Percentiles rank a stretch among this genome's conserved stretches.
phyloP scores from a whole-genome alignment of 106 monocot genomes.

The Apostasia ramifera region DNA sequence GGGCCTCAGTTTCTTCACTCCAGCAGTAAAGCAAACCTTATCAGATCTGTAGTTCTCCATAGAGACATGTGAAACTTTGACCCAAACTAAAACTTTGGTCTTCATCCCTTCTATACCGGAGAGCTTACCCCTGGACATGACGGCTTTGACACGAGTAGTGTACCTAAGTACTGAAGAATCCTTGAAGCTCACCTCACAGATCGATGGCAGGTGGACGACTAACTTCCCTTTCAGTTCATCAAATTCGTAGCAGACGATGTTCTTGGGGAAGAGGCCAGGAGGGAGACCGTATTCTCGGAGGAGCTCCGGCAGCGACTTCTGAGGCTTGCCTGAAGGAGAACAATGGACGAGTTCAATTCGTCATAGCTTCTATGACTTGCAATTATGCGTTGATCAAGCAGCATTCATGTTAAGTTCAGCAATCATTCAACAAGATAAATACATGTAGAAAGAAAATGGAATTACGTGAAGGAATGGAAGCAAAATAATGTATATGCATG shows the following conservation, averaged over 20 bases:
- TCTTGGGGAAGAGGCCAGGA: conserved; percentile 75
- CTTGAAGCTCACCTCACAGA: conserved; percentile 82
- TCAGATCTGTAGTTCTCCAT: conserved; percentile 81
- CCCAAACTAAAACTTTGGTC: conserved; percentile 92
- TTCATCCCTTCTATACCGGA: conserved; percentile 90
- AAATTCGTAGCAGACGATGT: conserved; percentile 83
- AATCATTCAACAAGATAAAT: not conserved
- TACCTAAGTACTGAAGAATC: conserved; percentile 78
- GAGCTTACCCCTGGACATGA: conserved; percentile 79
- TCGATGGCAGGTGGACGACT: conserved; percentile 66
- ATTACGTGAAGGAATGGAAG: not conserved
- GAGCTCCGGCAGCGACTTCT: conserved; percentile 67
- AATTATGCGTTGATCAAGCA: not conserved
- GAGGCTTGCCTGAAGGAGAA: conserved; percentile 56
- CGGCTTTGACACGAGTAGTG: conserved; percentile 69
- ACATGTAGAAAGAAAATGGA: not conserved
- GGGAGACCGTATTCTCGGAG: conserved; percentile 87
- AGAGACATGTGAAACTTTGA: conserved; percentile 65
- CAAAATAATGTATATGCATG: not conserved
- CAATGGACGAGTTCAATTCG: not conserved
- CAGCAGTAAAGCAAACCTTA: conserved; percentile 80
- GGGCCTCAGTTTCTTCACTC: conserved; percentile 82
- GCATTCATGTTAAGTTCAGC: not conserved
- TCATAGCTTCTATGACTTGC: not conserved
- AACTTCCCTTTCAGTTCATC: conserved; percentile 65